Conservation (phyloP, 805 yeast species). For the Hanseniaspora vineae region DNA sequence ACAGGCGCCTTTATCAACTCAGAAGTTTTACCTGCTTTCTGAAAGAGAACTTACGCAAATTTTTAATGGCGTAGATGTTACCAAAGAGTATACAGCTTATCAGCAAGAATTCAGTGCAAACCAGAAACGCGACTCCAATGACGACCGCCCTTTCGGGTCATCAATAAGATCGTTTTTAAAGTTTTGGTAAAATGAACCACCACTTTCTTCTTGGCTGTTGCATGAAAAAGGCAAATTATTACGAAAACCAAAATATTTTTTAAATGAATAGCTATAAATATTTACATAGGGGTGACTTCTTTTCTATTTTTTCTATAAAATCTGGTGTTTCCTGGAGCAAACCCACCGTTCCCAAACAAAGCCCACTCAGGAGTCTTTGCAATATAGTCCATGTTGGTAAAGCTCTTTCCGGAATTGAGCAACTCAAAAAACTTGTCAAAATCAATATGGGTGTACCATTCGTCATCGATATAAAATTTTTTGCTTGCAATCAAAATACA, state of each 20-base stretch:
- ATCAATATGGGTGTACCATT: constrained; percentile 85
- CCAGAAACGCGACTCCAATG: background rate
- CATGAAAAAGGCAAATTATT: no score
- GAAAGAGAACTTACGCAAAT: constrained; percentile 33
- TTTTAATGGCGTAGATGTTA: constrained; percentile 23
- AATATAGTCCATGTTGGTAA: constrained; percentile 69
- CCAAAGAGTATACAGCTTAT: constrained; percentile 5
- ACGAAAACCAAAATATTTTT: no score
- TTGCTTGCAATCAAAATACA: constrained; percentile 74
- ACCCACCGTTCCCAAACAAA: constrained; percentile 83
- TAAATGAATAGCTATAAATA: no score
- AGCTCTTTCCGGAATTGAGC: constrained; percentile 47
- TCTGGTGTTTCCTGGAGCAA: constrained; percentile 73
- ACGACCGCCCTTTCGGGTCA: background rate
- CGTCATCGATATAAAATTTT: constrained; percentile 53
- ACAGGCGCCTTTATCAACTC: constrained; percentile 51
- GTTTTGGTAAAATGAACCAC: constrained; percentile 4
- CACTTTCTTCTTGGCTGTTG: no score
- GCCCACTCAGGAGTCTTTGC: constrained; percentile 87
- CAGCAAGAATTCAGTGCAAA: background rate
- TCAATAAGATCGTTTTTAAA: constrained; percentile 1
- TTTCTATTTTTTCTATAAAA: constrained; percentile 52
- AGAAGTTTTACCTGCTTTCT: constrained; percentile 35
- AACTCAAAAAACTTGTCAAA: constrained; percentile 64
- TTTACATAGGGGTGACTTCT: background rate